Percentiles rank a stretch among this genome's conserved stretches.
Evolutionary conservation across 257 asterid species (phyloP).

Genomic region (Solanum paucissectum): DNA sequence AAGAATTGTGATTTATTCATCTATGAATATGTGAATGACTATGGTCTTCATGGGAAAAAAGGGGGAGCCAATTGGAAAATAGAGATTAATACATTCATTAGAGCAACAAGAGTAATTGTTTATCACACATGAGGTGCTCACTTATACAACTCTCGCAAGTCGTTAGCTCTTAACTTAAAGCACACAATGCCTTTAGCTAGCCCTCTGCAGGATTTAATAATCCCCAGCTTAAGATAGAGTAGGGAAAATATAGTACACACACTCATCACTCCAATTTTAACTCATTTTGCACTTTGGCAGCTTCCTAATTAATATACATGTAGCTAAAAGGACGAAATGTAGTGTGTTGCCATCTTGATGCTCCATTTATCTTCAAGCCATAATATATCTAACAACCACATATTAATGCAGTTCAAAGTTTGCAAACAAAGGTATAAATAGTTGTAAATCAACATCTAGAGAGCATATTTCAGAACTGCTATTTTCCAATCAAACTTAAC

Average conservation of each 20-base stretch:
- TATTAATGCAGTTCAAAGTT: neutral
- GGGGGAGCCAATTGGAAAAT: neutral
- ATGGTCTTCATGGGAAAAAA: neutral
- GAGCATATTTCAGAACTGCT: neutral
- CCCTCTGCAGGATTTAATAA: neutral
- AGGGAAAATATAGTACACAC: neutral
- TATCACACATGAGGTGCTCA: neutral
- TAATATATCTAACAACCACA: neutral
- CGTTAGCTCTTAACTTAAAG: neutral
- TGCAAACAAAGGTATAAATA: neutral
- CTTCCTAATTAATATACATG: neutral
- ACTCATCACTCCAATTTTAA: neutral
- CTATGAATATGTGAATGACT: neutral
- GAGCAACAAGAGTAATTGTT: neutral
- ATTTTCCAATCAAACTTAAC: neutral
- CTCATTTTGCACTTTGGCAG: neutral
- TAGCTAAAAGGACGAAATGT: neutral
- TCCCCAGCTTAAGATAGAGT: neutral
- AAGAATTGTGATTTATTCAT: neutral
- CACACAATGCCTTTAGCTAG: neutral
- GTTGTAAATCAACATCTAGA: neutral
- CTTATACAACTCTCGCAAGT: neutral
- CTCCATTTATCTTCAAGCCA: neutral
- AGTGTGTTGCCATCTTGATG: neutral
- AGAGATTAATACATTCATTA: neutral